Evolutionary conservation across 2,329 filamentous ascomycete species (phyloP).

Genomic region (Simplicillium aogashimaense): DNA sequence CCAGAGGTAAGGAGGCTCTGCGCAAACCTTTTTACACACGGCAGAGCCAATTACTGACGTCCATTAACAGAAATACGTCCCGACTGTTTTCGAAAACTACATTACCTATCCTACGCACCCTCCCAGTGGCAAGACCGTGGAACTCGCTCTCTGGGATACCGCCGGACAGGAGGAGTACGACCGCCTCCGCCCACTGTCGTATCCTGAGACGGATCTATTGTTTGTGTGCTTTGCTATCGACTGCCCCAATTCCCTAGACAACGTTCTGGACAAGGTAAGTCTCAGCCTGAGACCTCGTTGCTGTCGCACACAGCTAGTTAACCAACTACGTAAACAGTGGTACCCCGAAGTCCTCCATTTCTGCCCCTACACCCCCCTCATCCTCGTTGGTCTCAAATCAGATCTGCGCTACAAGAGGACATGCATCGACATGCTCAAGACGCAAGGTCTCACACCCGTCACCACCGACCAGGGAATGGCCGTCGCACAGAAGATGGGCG

Average conservation of each 20-base stretch:
- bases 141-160: conserved; percentile 96
- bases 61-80: conserved; percentile 82
- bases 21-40: neutral
- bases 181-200: conserved; percentile 86
- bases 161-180: conserved; percentile 99
- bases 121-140: conserved; percentile 83
- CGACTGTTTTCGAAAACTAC: conserved; percentile 99
- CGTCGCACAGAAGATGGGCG: conserved; percentile 89
- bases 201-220: conserved; percentile 93
- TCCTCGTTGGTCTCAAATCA: conserved; percentile 93
- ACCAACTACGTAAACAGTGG: conserved; percentile 53
- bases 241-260: conserved; percentile 95
- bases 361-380: conserved; percentile 91
- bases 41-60: conserved; percentile 5
- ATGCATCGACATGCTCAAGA: conserved; percentile 97
- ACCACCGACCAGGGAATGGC: conserved; percentile 80
- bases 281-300: neutral
- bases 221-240: conserved; percentile 99
- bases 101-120: conserved; percentile 92
- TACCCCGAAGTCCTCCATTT: conserved; percentile 98
- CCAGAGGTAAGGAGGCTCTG: conserved; percentile 67
- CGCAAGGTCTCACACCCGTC: conserved; percentile 90
- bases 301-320: neutral
- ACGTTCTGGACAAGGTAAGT: conserved; percentile 95
- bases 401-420: conserved; percentile 92